A percentile compares a stretch with the other conserved stretches of the same genome.
These are phyloP conservation scores for Quercus ilex DNA, from an alignment of 306 rosid species.

Conservation along the genomic window DNA sequence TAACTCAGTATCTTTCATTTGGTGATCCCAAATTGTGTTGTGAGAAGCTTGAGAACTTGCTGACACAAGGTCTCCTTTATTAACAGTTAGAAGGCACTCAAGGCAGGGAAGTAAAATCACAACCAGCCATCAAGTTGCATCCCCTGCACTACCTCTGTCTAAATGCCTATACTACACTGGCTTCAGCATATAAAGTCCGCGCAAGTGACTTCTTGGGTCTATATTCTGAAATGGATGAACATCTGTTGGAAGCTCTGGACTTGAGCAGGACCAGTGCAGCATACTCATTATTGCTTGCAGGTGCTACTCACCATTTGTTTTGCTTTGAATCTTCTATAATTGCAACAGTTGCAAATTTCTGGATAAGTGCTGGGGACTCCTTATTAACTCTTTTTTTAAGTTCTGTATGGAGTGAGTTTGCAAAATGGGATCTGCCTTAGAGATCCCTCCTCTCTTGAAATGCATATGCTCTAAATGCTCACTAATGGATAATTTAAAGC, in stretches of 20 bases:
- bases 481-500: constrained; percentile 33
- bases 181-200: constrained; percentile 65
- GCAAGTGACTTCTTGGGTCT: constrained; percentile 35
- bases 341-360: constrained; percentile 60
- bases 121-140: constrained; percentile 41
- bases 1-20: constrained; percentile 49
- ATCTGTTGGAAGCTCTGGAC: constrained; percentile 32
- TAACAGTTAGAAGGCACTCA: constrained; percentile 17
- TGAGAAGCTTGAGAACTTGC: constrained; percentile 52
- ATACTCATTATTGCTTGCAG: constrained; percentile 65
- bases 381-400: constrained; percentile 47
- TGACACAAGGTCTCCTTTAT: constrained; percentile 39
- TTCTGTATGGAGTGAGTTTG: constrained; percentile 36
- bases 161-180: constrained; percentile 59
- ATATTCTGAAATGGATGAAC: constrained; percentile 21
- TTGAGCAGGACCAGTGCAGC: constrained; percentile 62
- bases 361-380: constrained; percentile 73
- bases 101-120: constrained; percentile 26
- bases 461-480: constrained; percentile 48
- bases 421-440: constrained; percentile 20
- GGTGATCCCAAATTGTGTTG: constrained; percentile 58
- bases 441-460: constrained; percentile 19
- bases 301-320: constrained; percentile 69
- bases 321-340: constrained; percentile 58
- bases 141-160: constrained; percentile 65